phyloP scores from a whole-genome alignment of 176 grass and related monocot genomes.

The sorghum (Sorghum bicolor) region DNA sequence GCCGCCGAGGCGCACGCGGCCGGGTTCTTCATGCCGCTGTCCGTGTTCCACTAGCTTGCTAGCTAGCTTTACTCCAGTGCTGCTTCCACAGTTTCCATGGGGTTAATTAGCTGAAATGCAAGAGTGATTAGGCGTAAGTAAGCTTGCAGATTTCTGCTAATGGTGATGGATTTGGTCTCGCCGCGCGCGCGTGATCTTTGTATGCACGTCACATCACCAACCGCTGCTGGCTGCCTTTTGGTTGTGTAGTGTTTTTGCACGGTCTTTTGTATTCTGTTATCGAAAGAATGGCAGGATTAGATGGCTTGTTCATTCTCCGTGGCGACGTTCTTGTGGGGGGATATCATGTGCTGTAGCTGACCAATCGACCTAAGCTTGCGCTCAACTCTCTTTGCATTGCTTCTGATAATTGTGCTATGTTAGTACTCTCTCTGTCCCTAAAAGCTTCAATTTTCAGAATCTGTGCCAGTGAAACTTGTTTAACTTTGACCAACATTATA shows the following conservation, averaged over 20 bases:
- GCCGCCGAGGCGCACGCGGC: slow-evolving; percentile 41
- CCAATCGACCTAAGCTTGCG: not conserved
- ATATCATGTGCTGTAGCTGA: not conserved
- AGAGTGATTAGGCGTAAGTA: not conserved
- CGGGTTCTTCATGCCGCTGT: slow-evolving; percentile 44
- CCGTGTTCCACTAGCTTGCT: slow-evolving; percentile 42
- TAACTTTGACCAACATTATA: no score
- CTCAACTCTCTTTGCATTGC: not conserved
- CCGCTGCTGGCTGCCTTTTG: not conserved
- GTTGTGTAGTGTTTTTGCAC: not conserved
- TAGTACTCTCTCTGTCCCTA: no score
- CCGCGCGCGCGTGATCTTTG: not conserved
- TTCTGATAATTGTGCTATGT: not conserved
- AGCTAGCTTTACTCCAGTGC: not conserved
- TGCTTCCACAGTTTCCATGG: not conserved
- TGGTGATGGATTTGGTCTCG: not conserved
- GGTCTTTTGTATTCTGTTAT: not conserved
- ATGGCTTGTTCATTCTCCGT: not conserved
- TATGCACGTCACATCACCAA: not conserved
- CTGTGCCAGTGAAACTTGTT: no score
- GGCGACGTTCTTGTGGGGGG: not conserved
- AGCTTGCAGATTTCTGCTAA: not conserved
- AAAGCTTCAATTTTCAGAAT: no score
- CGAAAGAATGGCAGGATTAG: not conserved
- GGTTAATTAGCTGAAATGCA: not conserved